Base-by-base conservation (phyloP, 2,329 filamentous ascomycete species). In the Sclerotinia trifoliorum region DNA sequence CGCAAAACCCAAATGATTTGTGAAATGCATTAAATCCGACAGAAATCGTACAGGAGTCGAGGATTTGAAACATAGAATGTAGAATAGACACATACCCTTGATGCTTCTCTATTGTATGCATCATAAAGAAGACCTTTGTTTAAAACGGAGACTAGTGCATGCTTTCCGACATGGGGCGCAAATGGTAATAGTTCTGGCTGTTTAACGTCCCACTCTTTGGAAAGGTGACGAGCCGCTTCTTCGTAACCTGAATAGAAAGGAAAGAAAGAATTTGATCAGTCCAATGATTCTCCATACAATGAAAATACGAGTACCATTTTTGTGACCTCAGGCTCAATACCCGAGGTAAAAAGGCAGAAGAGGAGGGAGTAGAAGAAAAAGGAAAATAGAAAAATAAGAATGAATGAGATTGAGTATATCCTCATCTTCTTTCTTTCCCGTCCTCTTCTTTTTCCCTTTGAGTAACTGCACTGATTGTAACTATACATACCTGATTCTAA, bases 181-280 rank as follows among this genome's bases (percentile, higher is more conserved):
- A 89, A 90, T 70, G 84, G 81, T 71, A 90, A 85, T 70, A 88
- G 65, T 77, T 89, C 86, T 74, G 87, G 87, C 78, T 86, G 82
- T 75, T 83, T 81, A 72, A 88, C 80, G 78, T 87, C 84, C 87
- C 87, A 90, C 80, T 90, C 87, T 77, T 89, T 88, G 76, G 89
- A 86, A 73, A 90, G 85, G 77, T 88, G 88, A 79, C 86, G 84
- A 66, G 87, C 87, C 55, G 87, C 88, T 78, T 89, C 87, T 79
- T 85, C 84, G 81, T 88, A 90, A 81, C 88, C 87, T 89, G 80
- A 58, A 60, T 29, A 46, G 21, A 32, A 26, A 57, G 8, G 44
- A 32, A 51, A 35, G 24, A 62, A 65, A 74, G 71, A 52, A 51
- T 58, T 26, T 57, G 52, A 56, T 71, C 65, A 70, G 66, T 71